Percentiles rank a stretch among this genome's conserved stretches.
Conservation (phyloP, 164 flowering plant genomes). For the Macadamia integrifolia region DNA sequence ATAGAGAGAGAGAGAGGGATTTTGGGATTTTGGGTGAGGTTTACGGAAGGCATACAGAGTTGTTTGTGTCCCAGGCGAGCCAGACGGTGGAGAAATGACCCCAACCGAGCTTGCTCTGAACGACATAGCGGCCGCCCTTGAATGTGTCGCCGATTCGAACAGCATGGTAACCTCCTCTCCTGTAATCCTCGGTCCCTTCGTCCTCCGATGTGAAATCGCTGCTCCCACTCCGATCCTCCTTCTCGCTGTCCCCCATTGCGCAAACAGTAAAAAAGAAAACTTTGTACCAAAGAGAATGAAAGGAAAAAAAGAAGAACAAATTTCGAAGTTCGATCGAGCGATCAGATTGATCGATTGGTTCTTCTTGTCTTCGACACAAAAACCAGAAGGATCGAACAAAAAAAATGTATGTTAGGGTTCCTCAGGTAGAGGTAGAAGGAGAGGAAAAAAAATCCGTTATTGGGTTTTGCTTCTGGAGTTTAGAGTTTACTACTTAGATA, state of each 20-base stretch:
- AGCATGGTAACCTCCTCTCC: conserved; percentile 9
- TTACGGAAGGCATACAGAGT: not conserved
- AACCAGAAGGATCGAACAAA: not conserved
- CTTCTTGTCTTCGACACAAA: not conserved
- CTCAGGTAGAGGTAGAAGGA: not conserved
- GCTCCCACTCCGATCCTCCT: not conserved
- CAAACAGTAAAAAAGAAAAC: too few relatives aligned
- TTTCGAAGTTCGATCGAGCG: not conserved
- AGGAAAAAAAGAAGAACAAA: not conserved
- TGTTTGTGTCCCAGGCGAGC: conserved; percentile 7
- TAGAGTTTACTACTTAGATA: too few relatives aligned
- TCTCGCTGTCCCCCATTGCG: not conserved
- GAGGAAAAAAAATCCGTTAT: too few relatives aligned
- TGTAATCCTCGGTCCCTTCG: conserved; percentile 7
- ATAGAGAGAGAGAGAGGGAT: not conserved
- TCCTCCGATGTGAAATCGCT: conserved; percentile 4
- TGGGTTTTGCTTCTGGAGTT: too few relatives aligned
- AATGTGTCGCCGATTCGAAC: conserved; percentile 10
- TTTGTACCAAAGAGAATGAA: not conserved
- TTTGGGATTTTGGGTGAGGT: not conserved
- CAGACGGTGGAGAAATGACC: conserved; percentile 18
- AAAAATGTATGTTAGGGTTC: not conserved
- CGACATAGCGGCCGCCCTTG: conserved; percentile 4
- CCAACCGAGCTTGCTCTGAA: conserved; percentile 7
- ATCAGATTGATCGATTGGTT: not conserved